Evolutionary conservation across 129 eudicot species (phyloP).

Genomic region (Scalesia atractyloides): DNA sequence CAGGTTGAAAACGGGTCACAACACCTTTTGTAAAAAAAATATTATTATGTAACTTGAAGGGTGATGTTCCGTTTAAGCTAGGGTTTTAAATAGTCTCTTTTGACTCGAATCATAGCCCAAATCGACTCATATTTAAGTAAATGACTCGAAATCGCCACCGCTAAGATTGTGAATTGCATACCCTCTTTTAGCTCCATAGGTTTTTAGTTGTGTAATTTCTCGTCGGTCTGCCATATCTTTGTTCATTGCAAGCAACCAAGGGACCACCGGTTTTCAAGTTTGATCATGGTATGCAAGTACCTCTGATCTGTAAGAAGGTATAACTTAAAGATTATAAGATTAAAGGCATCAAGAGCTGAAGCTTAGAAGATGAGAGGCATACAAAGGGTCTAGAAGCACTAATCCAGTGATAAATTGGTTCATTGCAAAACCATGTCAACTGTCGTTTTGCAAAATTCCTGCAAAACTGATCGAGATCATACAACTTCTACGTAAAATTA

Average conservation of each 20-base stretch:
- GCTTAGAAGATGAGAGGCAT: slow-evolving; percentile 27
- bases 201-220: no score
- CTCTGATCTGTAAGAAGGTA: slow-evolving; percentile 56
- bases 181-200: no score
- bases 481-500: background rate
- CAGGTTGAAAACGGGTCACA: no score
- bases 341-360: background rate
- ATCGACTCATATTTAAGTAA: background rate
- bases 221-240: no score
- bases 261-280: no score
- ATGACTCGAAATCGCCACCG: background rate
- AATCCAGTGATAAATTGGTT: no score
- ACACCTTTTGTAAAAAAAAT: no score
- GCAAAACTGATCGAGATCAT: slow-evolving; percentile 24
- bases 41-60: no score
- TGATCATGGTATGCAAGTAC: no score
- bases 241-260: no score
- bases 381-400: slow-evolving; percentile 86
- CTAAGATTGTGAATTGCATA: no score
- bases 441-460: slow-evolving; percentile 93
- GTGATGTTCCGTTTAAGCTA: background rate
- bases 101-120: background rate
- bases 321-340: slow-evolving; percentile 10
- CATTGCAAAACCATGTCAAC: slow-evolving; percentile 89
- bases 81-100: background rate